A percentile compares a stretch with the other conserved stretches of the same genome.
phyloP scores from a whole-genome alignment of 2,329 filamentous ascomycete species.

The Sporothrix euskadiensis region DNA sequence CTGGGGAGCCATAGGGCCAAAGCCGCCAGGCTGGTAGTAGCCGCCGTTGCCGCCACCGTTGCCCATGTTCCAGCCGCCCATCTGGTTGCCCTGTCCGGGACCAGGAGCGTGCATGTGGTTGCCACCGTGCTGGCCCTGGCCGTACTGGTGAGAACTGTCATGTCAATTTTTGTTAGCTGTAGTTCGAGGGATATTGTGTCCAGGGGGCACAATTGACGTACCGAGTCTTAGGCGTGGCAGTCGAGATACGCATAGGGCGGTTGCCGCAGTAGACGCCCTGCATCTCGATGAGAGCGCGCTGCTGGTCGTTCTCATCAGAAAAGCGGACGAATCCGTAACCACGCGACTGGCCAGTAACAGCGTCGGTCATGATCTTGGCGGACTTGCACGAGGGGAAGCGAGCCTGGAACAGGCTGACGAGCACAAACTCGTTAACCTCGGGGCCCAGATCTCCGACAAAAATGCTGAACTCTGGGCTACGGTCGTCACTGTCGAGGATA shows the following conservation, averaged over 20 bases:
- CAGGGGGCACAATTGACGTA: constrained; percentile 37
- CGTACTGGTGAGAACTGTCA: constrained; percentile 44
- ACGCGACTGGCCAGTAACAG: constrained; percentile 94
- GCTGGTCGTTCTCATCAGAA: constrained; percentile 91
- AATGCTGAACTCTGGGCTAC: constrained; percentile 93
- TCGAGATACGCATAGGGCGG: constrained; percentile 96
- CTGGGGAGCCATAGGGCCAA: constrained; percentile 39
- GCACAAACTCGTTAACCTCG: constrained; percentile 97
- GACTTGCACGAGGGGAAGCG: constrained; percentile 98
- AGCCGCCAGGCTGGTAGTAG: constrained; percentile 41
- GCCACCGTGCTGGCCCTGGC: constrained; percentile 41
- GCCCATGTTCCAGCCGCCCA: constrained; percentile 42
- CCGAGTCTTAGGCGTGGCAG: constrained; percentile 94
- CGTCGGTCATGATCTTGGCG: constrained; percentile 99
- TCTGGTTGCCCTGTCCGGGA: constrained; percentile 45
- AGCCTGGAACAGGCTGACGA: constrained; percentile 94
- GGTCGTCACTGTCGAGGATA: constrained; percentile 70
- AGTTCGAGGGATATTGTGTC: not conserved
- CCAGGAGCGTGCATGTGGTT: constrained; percentile 46
- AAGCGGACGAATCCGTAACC: constrained; percentile 98
- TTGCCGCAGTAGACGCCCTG: constrained; percentile 99
- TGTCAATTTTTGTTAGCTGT: not conserved
- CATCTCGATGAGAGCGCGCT: constrained; percentile 95
- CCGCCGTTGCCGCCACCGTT: constrained; percentile 36
- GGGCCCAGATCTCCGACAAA: constrained; percentile 97